Percentiles rank a stretch among this genome's conserved stretches.
Conservation (phyloP, 371 early-diverging fungal genomes). For the Actinomortierella ambigua region DNA sequence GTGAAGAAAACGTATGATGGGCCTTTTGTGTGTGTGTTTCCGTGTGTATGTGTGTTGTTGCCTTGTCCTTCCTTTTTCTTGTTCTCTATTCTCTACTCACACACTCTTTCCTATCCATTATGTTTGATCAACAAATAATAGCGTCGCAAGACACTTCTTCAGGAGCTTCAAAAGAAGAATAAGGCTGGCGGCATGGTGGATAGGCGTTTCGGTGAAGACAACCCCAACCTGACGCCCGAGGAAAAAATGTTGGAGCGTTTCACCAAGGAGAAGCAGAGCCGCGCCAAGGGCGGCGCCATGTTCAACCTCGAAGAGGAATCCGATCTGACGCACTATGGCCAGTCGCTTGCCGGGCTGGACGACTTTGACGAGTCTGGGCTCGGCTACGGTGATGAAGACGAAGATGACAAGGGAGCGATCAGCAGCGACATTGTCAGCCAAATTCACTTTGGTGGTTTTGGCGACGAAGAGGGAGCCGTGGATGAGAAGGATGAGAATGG, state of each 20-base stretch:
- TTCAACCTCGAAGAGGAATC: conserved; percentile 89
- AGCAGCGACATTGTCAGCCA: conserved; percentile 70
- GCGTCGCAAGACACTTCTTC: conserved; percentile 84
- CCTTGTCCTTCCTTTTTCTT: not conserved
- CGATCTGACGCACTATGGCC: conserved; percentile 92
- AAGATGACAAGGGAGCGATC: conserved; percentile 67
- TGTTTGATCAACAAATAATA: conserved; percentile 20
- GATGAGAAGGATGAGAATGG: conserved; percentile 48
- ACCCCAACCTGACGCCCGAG: conserved; percentile 87
- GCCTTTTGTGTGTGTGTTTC: not conserved
- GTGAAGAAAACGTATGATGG: conserved; percentile 75
- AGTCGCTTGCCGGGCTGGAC: conserved; percentile 82
- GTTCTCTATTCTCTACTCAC: not conserved
- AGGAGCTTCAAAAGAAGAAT: conserved; percentile 73
- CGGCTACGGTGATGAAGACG: conserved; percentile 70
- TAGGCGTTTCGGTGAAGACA: conserved; percentile 94
- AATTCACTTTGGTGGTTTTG: conserved; percentile 91
- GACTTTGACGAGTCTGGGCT: conserved; percentile 79
- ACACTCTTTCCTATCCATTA: not conserved
- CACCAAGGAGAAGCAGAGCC: conserved; percentile 71
- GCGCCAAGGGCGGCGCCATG: conserved; percentile 48
- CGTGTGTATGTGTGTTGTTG: not conserved
- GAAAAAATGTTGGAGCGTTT: conserved; percentile 96
- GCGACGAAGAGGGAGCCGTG: conserved; percentile 41
- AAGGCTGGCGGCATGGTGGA: conserved; percentile 85